Conservation (phyloP, 108 stramenopile genomes). For the Skeletonema costatum region DNA sequence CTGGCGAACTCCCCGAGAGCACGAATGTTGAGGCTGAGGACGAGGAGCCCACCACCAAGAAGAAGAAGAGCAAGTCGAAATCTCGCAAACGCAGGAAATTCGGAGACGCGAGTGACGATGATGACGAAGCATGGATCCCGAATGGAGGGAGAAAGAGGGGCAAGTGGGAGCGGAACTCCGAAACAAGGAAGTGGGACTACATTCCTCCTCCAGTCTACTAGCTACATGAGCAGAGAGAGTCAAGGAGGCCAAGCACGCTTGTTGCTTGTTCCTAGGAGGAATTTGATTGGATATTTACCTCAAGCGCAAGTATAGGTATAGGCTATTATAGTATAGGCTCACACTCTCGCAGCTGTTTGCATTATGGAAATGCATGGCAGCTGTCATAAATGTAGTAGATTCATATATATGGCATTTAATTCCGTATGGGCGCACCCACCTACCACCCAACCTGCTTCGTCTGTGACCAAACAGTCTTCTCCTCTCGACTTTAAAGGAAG, state of each 20-base stretch:
- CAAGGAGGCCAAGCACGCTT: background rate
- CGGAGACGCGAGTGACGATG: background rate
- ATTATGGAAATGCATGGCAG: conserved; percentile 6
- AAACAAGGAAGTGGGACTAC: background rate
- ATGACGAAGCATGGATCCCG: conserved; percentile 17
- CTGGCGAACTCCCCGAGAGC: background rate
- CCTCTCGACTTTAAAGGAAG: no score
- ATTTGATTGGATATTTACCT: no score
- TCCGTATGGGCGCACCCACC: no score
- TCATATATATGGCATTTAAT: no score
- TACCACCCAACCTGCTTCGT: no score
- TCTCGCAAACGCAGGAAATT: conserved; percentile 11
- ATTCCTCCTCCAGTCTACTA: conserved; percentile 7
- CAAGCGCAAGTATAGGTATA: no score
- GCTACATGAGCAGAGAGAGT: background rate
- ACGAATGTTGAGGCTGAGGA: background rate
- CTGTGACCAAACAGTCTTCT: no score
- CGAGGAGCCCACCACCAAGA: background rate
- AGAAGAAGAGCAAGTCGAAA: background rate
- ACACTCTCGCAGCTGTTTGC: background rate
- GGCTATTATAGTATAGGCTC: no score
- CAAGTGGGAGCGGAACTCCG: background rate
- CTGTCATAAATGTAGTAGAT: background rate
- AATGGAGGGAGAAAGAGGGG: conserved; percentile 10
- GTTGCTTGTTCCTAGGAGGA: background rate